Percentiles rank a stretch among this genome's conserved stretches.
These are phyloP conservation scores for Epithemia pelagica DNA, from an alignment of 108 stramenopile genomes.

Conservation along the genomic window DNA sequence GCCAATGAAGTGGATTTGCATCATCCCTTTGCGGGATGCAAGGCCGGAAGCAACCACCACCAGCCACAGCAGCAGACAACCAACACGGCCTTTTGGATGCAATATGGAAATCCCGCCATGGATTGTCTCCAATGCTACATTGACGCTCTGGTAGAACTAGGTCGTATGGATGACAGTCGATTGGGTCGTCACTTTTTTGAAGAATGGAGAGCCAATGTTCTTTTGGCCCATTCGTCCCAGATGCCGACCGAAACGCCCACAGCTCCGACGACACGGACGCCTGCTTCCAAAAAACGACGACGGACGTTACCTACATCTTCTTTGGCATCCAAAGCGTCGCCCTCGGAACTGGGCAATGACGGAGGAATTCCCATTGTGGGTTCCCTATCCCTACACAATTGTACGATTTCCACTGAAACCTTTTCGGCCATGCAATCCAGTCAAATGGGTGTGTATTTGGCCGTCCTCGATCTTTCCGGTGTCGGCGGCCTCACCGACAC, in stretches of 20 bases:
- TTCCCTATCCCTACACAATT: constrained; percentile 59
- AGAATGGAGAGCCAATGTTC: constrained; percentile 46
- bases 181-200: constrained; percentile 62
- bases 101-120: constrained; percentile 61
- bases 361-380: constrained; percentile 12
- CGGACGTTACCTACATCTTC: constrained; percentile 5
- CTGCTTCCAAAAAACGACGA: constrained; percentile 1
- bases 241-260: not conserved
- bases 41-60: constrained; percentile 8
- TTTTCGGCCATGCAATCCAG: constrained; percentile 49
- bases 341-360: not conserved
- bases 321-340: not conserved
- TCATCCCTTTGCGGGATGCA: constrained; percentile 52
- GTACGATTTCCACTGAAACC: constrained; percentile 43
- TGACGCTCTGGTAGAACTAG: constrained; percentile 70
- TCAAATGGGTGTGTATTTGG: constrained; percentile 44
- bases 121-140: constrained; percentile 65
- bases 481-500: constrained; percentile 54
- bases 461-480: constrained; percentile 61
- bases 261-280: not conserved
- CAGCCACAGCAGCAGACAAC: not conserved
- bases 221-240: not conserved
- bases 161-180: constrained; percentile 61
- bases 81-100: constrained; percentile 11
- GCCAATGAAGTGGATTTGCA: constrained; percentile 76